Conservation (phyloP, 306 rosid species). For the Hippophae tibetana region DNA sequence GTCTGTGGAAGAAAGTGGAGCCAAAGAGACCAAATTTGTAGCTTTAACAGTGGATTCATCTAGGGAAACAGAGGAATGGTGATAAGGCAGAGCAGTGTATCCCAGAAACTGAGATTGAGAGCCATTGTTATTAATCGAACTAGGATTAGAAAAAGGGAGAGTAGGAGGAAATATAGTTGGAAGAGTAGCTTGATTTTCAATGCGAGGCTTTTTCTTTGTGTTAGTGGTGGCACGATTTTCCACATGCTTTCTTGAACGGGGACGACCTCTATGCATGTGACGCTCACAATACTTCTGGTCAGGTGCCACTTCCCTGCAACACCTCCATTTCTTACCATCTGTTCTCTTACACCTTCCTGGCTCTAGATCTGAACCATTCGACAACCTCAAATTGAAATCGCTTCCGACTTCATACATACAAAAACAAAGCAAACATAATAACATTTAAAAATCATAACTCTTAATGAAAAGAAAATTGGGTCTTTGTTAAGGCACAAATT, state of each 20-base stretch:
- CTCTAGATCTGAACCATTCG: constrained; percentile 48
- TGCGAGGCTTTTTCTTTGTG: constrained; percentile 38
- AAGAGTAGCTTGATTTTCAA: constrained; percentile 25
- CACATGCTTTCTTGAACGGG: constrained; percentile 99
- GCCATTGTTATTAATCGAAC: constrained; percentile 19
- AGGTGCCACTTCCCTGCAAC: constrained; percentile 72
- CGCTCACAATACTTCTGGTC: constrained; percentile 72
- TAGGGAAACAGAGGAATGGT: constrained; percentile 29
- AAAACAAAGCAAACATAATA: neutral
- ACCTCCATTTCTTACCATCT: constrained; percentile 87
- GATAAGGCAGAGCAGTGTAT: constrained; percentile 23
- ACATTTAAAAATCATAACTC: neutral
- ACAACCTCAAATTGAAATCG: constrained; percentile 44
- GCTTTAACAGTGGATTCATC: constrained; percentile 23
- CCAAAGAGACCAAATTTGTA: constrained; percentile 18
- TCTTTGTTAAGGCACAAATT: too few species aligned
- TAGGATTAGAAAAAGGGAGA: constrained; percentile 19
- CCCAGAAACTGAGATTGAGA: constrained; percentile 36
- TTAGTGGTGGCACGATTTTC: constrained; percentile 42
- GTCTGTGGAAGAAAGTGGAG: constrained; percentile 28
- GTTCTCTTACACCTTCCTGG: constrained; percentile 76
- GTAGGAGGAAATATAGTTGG: constrained; percentile 16
- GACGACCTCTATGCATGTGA: constrained; percentile 89
- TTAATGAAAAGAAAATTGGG: neutral
- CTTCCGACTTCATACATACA: constrained; percentile 20